phyloP scores from a whole-genome alignment of 1,284 basidiomycete species.

The Ustilago crameri region DNA sequence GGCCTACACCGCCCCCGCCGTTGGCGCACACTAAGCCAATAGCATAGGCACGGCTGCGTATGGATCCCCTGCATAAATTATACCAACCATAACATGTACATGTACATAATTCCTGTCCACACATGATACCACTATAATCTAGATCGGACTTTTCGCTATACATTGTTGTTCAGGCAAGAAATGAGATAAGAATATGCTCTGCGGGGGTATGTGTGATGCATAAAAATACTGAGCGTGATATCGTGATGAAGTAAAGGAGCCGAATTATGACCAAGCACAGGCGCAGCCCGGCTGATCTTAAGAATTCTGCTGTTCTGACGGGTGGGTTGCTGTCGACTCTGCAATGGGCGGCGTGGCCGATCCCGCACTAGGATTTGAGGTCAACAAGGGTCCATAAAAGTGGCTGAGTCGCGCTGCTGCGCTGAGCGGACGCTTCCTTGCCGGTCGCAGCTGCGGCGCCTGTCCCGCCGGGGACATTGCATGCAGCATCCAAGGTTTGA shows the following conservation, averaged over 20 bases:
- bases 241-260: no score
- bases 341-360: background rate
- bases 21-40: slow-evolving; percentile 19
- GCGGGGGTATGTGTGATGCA: no score
- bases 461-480: slow-evolving; percentile 28
- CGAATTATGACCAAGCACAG: no score
- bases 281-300: no score
- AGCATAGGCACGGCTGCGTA: no score
- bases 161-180: no score
- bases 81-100: background rate
- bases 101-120: background rate
- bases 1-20: slow-evolving; percentile 11
- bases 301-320: no score
- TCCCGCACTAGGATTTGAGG: background rate
- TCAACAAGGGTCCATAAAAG: slow-evolving; percentile 45
- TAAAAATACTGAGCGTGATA: no score
- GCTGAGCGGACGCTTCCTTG: slow-evolving; percentile 44
- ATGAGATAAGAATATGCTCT: no score
- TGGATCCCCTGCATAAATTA: no score
- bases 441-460: slow-evolving; percentile 25
- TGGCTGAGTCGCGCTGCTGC: slow-evolving; percentile 51
- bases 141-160: background rate
- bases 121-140: slow-evolving; percentile 13
- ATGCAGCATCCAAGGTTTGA: slow-evolving; percentile 49
- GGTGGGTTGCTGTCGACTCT: background rate